phyloP scores from a whole-genome alignment of 2,329 filamentous ascomycete species.

The Hypoxylon sp. region DNA sequence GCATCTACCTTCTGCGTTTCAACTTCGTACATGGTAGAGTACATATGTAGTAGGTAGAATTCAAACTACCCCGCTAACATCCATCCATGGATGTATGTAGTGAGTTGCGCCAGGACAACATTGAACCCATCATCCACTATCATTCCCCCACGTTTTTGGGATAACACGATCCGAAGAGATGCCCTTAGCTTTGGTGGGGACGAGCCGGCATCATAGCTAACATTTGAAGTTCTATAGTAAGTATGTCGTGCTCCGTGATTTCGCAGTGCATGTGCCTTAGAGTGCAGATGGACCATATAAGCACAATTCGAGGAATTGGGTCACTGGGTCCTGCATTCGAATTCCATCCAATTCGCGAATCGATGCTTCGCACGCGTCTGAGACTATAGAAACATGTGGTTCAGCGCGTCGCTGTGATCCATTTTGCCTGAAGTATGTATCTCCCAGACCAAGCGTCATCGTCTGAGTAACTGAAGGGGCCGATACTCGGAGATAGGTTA shows the following conservation, averaged over 20 bases:
- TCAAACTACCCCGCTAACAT: conserved; percentile 47
- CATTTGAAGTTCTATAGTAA: too few species aligned
- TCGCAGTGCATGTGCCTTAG: conserved; percentile 18
- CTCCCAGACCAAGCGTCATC: conserved; percentile 24
- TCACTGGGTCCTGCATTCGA: conserved; percentile 31
- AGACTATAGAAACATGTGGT: conserved; percentile 3
- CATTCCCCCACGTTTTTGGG: conserved; percentile 59
- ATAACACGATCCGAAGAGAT: conserved; percentile 52
- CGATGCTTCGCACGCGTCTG: conserved; percentile 27
- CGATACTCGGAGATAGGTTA: conserved; percentile 42
- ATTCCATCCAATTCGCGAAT: conserved; percentile 37
- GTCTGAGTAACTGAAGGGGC: conserved; percentile 32
- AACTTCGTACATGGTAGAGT: conserved; percentile 22
- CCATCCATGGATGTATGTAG: background rate
- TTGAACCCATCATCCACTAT: conserved; percentile 52
- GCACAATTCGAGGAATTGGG: conserved; percentile 23
- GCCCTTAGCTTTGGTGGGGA: conserved; percentile 35
- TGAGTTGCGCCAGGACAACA: conserved; percentile 40
- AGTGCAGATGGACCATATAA: conserved; percentile 23
- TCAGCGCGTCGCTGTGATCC: conserved; percentile 18
- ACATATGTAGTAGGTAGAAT: conserved; percentile 11
- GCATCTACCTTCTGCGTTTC: conserved; percentile 38
- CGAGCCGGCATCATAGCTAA: conserved; percentile 26
- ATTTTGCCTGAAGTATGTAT: conserved; percentile 38
- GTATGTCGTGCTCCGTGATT: conserved; percentile 31